These are phyloP conservation scores for Diphasiastrum complanatum DNA, from an alignment of 83 land plant species.

Conservation along the genomic window DNA sequence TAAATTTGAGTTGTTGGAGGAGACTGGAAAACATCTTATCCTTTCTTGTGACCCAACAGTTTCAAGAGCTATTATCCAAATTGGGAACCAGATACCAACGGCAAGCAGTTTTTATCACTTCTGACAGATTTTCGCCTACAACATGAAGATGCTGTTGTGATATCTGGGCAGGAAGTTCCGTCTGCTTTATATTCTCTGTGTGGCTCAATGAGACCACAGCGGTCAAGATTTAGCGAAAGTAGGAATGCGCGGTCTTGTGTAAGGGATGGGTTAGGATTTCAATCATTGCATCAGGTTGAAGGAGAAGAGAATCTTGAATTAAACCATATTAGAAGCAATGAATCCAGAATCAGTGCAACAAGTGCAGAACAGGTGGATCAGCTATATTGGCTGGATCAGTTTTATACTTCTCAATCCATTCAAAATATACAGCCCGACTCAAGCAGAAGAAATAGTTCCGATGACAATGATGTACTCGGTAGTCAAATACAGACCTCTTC, in stretches of 20 bases:
- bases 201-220: too few species aligned
- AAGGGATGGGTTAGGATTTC: neutral
- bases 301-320: neutral
- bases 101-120: constrained; percentile 55
- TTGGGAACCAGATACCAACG: constrained; percentile 75
- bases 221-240: too few species aligned
- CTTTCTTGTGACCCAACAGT: too few species aligned
- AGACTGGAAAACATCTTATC: neutral
- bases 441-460: constrained; percentile 3
- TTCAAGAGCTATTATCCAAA: constrained; percentile 72
- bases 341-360: neutral
- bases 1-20: neutral
- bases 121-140: constrained; percentile 57
- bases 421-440: constrained; percentile 11
- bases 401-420: constrained; percentile 23
- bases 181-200: too few species aligned
- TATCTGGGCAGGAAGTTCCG: neutral
- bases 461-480: constrained; percentile 12
- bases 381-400: constrained; percentile 33
- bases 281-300: neutral
- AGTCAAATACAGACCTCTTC: constrained; percentile 2
- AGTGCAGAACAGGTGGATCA: constrained; percentile 11
- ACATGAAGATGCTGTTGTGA: constrained; percentile 21
- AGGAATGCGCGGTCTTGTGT: neutral
- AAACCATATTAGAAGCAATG: neutral